These are phyloP conservation scores for Dactylellina sp. DNA, from an alignment of 2,329 filamentous ascomycete genomes.

Conservation along the genomic window DNA sequence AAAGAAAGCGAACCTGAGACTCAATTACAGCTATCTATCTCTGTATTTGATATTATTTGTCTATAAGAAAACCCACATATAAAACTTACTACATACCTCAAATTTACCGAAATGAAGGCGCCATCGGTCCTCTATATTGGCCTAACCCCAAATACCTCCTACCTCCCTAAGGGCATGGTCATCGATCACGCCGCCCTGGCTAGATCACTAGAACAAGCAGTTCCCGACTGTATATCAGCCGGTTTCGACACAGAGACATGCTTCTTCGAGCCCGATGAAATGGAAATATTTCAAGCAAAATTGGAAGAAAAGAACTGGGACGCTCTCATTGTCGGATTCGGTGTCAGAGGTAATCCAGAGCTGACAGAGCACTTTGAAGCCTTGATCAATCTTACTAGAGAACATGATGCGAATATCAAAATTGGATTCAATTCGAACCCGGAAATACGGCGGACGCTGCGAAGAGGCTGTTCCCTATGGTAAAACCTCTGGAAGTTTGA, in stretches of 20 bases:
- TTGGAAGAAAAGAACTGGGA: slow-evolving; percentile 30
- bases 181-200: slow-evolving; percentile 8
- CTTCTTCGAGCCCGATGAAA: slow-evolving; percentile 20
- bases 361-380: slow-evolving; percentile 10
- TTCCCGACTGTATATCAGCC: not conserved
- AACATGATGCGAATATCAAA: slow-evolving; percentile 28
- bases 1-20: too few species aligned
- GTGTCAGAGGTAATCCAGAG: not conserved
- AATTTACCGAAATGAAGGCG: slow-evolving; percentile 22
- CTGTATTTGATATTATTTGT: not conserved
- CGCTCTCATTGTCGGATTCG: slow-evolving; percentile 27
- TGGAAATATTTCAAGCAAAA: slow-evolving; percentile 12
- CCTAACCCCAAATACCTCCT: not conserved
- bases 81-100: not conserved
- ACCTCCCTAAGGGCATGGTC: not conserved
- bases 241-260: slow-evolving; percentile 19
- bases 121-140: slow-evolving; percentile 33
- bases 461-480: slow-evolving; percentile 23
- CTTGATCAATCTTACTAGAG: slow-evolving; percentile 10
- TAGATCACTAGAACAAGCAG: slow-evolving; percentile 6
- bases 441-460: slow-evolving; percentile 10
- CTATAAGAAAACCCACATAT: not conserved
- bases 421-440: slow-evolving; percentile 13
- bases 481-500: slow-evolving; percentile 7
- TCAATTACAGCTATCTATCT: too few species aligned